These are phyloP conservation scores for Phaffia australis DNA, from an alignment of 768 basidiomycete species.

Conservation along the genomic window DNA sequence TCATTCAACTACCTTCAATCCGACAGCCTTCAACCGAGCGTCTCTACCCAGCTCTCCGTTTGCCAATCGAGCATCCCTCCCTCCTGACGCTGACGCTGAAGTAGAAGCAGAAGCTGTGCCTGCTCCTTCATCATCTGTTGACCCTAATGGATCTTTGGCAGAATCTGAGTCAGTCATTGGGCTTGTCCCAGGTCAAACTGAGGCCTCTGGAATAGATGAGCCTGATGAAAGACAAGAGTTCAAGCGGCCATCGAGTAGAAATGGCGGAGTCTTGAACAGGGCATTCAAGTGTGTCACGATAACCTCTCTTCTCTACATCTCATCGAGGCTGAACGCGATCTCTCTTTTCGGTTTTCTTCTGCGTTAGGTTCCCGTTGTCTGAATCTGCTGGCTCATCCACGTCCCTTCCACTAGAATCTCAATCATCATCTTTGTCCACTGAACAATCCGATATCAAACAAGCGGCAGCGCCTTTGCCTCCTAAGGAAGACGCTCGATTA, in stretches of 20 bases:
- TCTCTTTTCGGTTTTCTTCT: too few species aligned
- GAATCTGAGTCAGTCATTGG: neutral
- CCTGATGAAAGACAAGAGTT: conserved; percentile 10
- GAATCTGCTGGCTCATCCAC: neutral
- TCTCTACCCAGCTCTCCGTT: conserved; percentile 15
- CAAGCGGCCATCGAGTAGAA: conserved; percentile 10
- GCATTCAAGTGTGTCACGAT: conserved; percentile 21
- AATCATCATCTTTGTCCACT: neutral
- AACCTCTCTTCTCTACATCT: too few species aligned
- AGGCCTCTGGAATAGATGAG: neutral
- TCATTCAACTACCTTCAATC: conserved; percentile 13
- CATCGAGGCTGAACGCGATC: neutral
- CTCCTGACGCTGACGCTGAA: neutral
- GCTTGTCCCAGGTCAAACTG: neutral
- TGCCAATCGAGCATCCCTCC: neutral
- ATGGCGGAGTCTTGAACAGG: conserved; percentile 19
- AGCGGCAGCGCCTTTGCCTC: conserved; percentile 3
- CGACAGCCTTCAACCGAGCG: neutral
- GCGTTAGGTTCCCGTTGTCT: conserved; percentile 6
- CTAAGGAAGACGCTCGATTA: neutral
- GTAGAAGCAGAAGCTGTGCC: neutral
- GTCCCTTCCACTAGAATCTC: neutral
- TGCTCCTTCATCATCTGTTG: neutral
- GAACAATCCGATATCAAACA: neutral
- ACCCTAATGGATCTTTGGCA: neutral